Percentiles rank a stretch among this genome's conserved stretches.
phyloP scores from a whole-genome alignment of 345 rosid genomes.

The Camelina hispida region DNA sequence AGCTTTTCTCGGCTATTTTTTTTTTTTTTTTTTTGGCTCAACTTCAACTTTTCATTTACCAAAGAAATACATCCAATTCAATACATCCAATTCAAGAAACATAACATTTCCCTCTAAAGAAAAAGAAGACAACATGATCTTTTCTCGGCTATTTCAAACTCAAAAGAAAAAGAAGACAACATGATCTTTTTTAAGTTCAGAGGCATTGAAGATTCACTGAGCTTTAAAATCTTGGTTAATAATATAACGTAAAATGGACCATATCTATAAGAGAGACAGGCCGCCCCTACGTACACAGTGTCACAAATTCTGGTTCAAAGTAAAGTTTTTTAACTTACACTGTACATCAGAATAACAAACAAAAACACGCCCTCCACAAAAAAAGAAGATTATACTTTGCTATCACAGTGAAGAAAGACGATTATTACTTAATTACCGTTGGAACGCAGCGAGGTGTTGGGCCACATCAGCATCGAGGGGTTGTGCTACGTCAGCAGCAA shows the following conservation, averaged over 20 bases:
- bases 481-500: conserved; percentile 47
- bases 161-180: conserved; percentile 11
- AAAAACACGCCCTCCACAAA: not conserved
- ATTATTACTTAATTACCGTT: conserved; percentile 20
- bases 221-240: not conserved
- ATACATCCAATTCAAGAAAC: no score
- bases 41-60: no score
- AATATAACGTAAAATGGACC: not conserved
- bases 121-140: no score
- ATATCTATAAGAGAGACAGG: not conserved
- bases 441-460: conserved; percentile 41
- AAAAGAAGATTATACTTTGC: not conserved
- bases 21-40: no score
- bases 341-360: conserved; percentile 14
- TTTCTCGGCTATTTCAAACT: conserved; percentile 1
- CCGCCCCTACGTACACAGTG: conserved; percentile 15
- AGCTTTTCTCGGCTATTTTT: not conserved
- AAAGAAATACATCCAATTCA: no score
- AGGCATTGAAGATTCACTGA: conserved; percentile 2
- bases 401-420: conserved; percentile 18
- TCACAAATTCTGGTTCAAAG: not conserved
- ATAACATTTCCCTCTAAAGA: no score
- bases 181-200: no score
- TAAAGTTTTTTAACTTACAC: not conserved
- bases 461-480: conserved; percentile 39